Conservation (phyloP, 192 early-diverging fungal species). For the Rhizoclosmatium sp. region DNA sequence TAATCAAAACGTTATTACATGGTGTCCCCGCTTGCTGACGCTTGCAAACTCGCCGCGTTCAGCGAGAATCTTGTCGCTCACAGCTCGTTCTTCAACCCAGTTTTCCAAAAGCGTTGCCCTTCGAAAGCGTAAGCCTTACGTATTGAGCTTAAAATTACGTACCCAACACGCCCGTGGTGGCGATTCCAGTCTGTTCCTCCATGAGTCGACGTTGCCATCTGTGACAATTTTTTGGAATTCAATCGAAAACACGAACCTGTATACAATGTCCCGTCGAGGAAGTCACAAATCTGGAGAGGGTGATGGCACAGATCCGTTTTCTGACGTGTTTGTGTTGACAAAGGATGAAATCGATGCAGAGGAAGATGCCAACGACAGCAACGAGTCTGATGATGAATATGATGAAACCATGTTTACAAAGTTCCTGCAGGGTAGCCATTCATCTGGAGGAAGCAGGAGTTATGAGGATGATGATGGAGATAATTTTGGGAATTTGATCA, state of each 20-base stretch:
- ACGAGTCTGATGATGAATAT: slow-evolving; percentile 8
- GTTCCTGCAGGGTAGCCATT: slow-evolving; percentile 4
- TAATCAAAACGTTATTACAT: slow-evolving; percentile 27
- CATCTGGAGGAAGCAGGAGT: not conserved
- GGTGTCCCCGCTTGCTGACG: slow-evolving; percentile 50
- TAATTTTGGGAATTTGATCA: not conserved
- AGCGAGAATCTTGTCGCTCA: slow-evolving; percentile 44
- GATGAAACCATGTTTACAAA: not conserved
- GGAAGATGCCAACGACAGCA: not conserved
- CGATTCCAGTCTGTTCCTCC: slow-evolving; percentile 57
- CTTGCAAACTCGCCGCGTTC: slow-evolving; percentile 44
- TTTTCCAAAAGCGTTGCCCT: slow-evolving; percentile 60
- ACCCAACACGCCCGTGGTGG: slow-evolving; percentile 54
- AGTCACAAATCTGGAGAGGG: too few species aligned
- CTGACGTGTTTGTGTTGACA: too few species aligned
- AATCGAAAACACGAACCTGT: too few species aligned
- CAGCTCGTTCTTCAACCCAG: slow-evolving; percentile 67
- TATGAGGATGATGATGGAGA: not conserved
- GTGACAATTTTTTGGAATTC: too few species aligned
- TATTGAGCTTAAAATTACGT: not conserved
- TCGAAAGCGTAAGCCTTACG: not conserved
- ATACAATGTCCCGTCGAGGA: too few species aligned
- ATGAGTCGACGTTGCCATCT: not conserved
- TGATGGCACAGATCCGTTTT: too few species aligned
- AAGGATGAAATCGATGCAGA: too few species aligned